phyloP scores from a whole-genome alignment of 2,329 filamentous ascomycete species.

The Colletotrichum acutatum region DNA sequence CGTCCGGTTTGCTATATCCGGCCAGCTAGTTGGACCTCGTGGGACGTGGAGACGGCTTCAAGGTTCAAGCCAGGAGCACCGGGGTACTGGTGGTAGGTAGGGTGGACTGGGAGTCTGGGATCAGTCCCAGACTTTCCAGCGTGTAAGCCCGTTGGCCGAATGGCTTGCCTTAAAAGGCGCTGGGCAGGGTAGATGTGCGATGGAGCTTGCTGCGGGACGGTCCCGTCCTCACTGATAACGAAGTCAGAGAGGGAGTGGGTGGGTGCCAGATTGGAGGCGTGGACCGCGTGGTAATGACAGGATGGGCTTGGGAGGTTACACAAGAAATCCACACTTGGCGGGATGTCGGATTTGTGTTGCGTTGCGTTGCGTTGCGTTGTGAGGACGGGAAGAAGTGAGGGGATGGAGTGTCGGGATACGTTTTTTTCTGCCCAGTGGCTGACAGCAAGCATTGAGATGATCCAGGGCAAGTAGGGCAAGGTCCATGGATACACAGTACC shows the following conservation, averaged over 20 bases:
- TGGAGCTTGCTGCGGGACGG: slow-evolving; percentile 5
- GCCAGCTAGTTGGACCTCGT: neutral
- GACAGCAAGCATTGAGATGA: neutral
- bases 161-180: slow-evolving; percentile 8
- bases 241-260: neutral
- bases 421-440: slow-evolving; percentile 18
- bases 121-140: too few relatives aligned
- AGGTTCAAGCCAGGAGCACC: neutral
- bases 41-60: neutral
- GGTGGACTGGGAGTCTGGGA: too few relatives aligned
- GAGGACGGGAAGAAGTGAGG: neutral
- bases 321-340: neutral
- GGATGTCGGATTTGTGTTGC: neutral
- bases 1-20: neutral
- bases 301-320: neutral
- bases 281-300: neutral
- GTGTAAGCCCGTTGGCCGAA: slow-evolving; percentile 3
- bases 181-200: neutral
- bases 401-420: neutral
- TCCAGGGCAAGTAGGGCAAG: too few relatives aligned
- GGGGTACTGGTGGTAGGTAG: neutral
- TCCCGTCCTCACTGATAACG: neutral
- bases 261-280: neutral
- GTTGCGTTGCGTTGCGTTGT: too few relatives aligned
- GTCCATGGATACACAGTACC: too few relatives aligned